Evolutionary conservation across 2,329 filamentous ascomycete genomes (phyloP).

Genomic region (Alternaria triticina): DNA sequence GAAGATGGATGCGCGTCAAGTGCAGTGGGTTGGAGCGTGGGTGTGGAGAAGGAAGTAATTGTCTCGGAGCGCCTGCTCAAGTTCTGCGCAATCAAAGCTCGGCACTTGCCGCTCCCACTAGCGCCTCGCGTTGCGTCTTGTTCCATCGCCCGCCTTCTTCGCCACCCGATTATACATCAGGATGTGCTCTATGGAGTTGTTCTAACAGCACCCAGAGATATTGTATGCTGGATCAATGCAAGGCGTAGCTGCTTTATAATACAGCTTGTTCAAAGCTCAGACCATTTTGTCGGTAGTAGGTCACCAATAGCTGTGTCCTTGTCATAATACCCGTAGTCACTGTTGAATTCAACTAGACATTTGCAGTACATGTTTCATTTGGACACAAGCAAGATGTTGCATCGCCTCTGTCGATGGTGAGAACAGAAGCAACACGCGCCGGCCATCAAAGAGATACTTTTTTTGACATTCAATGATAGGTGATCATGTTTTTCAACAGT

Average conservation of each 20-base stretch:
- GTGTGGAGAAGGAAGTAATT: slow-evolving; percentile 11
- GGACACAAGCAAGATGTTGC: neutral
- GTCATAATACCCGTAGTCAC: neutral
- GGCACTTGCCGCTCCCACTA: slow-evolving; percentile 18
- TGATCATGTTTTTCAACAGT: neutral
- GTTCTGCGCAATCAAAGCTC: slow-evolving; percentile 17
- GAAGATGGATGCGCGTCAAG: slow-evolving; percentile 14
- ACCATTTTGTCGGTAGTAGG: too few relatives aligned
- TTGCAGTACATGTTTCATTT: neutral
- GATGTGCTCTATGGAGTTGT: neutral
- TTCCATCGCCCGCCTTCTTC: neutral
- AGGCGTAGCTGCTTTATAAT: neutral
- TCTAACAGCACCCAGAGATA: neutral
- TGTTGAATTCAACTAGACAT: neutral
- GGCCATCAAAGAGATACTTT: neutral
- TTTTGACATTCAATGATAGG: neutral
- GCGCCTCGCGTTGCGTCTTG: neutral
- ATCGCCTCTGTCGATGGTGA: neutral
- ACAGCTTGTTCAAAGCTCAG: neutral
- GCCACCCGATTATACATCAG: slow-evolving; percentile 1
- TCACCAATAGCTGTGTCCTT: neutral
- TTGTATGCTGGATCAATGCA: neutral
- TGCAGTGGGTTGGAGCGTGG: slow-evolving; percentile 8
- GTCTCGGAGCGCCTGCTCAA: slow-evolving; percentile 18
- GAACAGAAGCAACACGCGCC: neutral